Conservation (phyloP, 2,329 filamentous ascomycete species). For the Phaeosphaeriaceae sp. region DNA sequence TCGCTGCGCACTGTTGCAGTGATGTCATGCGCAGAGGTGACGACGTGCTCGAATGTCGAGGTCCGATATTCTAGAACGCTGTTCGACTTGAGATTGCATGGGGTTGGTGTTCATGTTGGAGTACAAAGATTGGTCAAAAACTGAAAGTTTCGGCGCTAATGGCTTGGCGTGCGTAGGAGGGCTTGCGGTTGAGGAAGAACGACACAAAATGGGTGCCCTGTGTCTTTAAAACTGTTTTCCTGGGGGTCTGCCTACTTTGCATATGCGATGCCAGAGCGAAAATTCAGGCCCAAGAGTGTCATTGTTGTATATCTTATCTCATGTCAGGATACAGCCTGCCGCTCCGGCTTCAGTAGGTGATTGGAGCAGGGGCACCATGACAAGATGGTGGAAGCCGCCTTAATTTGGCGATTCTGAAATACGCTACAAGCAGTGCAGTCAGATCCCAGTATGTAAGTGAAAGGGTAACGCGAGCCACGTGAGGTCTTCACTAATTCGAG, state of each 20-base stretch:
- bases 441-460: background rate
- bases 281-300: too few relatives aligned
- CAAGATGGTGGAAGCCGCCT: too few relatives aligned
- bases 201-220: background rate
- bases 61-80: background rate
- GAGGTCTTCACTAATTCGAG: background rate
- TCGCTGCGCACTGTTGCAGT: background rate
- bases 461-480: background rate
- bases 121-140: conserved; percentile 9
- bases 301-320: too few relatives aligned
- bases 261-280: background rate
- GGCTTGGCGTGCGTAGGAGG: conserved; percentile 11
- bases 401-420: too few relatives aligned
- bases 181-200: background rate
- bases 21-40: background rate
- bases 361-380: background rate
- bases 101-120: conserved; percentile 1
- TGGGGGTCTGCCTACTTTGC: background rate
- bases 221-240: background rate
- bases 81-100: conserved; percentile 1
- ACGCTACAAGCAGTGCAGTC: too few relatives aligned
- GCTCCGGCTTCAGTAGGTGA: background rate
- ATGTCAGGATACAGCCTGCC: background rate
- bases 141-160: conserved; percentile 6
- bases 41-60: background rate